Percentiles rank a stretch among this genome's conserved stretches.
phyloP scores from a whole-genome alignment of 306 rosid species.

The Senna tora region DNA sequence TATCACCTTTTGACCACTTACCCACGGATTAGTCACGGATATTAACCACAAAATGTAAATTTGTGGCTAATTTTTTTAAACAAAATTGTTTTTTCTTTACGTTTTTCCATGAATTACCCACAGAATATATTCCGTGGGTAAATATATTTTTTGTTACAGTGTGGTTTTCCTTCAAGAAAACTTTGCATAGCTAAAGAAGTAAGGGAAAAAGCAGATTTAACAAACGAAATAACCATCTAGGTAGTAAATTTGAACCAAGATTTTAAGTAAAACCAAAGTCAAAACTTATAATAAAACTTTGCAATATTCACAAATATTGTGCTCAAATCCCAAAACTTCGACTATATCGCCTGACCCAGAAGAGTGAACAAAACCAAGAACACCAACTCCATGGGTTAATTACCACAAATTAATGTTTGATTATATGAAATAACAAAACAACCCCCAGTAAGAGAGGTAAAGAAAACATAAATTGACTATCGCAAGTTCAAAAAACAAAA shows the following conservation, averaged over 20 bases:
- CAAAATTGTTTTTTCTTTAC: too few species aligned
- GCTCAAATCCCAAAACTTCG: neutral
- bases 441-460: neutral
- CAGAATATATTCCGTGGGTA: too few species aligned
- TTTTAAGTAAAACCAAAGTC: neutral
- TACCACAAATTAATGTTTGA: neutral
- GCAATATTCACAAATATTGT: neutral
- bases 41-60: too few species aligned
- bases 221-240: constrained; percentile 10
- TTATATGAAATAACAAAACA: neutral
- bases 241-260: constrained; percentile 7
- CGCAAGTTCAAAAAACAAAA: neutral
- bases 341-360: constrained; percentile 2
- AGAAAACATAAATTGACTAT: neutral
- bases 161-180: constrained; percentile 37
- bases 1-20: too few species aligned
- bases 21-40: too few species aligned
- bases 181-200: constrained; percentile 46
- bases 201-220: constrained; percentile 7
- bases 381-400: constrained; percentile 5
- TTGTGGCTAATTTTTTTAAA: too few species aligned
- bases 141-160: too few species aligned
- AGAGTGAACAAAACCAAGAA: constrained; percentile 17
- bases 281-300: neutral
- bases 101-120: too few species aligned